Evolutionary conservation across 139 green algal genomes (phyloP).

Genomic region (Closterium sp.): DNA sequence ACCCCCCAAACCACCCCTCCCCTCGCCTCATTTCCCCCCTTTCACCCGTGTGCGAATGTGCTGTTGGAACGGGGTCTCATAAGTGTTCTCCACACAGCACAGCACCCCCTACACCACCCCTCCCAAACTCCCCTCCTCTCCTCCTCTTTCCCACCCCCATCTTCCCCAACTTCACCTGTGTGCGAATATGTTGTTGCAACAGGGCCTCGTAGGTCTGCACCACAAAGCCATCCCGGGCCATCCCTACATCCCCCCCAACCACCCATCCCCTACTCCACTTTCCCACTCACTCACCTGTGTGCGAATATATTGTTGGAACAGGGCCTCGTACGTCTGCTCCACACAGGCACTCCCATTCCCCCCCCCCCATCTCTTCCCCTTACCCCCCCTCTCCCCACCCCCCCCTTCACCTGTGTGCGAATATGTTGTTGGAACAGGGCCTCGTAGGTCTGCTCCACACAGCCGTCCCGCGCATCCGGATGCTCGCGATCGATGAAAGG

Average conservation of each 20-base stretch:
- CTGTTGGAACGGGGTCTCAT: no score
- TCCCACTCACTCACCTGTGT: not conserved
- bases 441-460: conserved; percentile 72
- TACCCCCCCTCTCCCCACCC: not conserved
- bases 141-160: no score
- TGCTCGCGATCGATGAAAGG: conserved; percentile 92
- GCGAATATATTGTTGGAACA: not conserved
- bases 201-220: no score
- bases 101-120: no score
- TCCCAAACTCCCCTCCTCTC: no score
- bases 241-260: no score
- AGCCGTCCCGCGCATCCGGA: conserved; percentile 62
- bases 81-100: no score
- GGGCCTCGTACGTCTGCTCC: not conserved
- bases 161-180: no score
- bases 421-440: conserved; percentile 41
- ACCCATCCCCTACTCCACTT: not conserved
- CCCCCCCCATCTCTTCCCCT: not conserved
- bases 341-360: not conserved
- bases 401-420: conserved; percentile 15
- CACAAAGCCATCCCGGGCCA: no score
- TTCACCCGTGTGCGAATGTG: not conserved
- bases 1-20: no score
- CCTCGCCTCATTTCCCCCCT: no score
- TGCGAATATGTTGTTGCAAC: no score